Base-by-base conservation (phyloP, 495 filamentous ascomycete species). In the Staphylotrichum longicolle region DNA sequence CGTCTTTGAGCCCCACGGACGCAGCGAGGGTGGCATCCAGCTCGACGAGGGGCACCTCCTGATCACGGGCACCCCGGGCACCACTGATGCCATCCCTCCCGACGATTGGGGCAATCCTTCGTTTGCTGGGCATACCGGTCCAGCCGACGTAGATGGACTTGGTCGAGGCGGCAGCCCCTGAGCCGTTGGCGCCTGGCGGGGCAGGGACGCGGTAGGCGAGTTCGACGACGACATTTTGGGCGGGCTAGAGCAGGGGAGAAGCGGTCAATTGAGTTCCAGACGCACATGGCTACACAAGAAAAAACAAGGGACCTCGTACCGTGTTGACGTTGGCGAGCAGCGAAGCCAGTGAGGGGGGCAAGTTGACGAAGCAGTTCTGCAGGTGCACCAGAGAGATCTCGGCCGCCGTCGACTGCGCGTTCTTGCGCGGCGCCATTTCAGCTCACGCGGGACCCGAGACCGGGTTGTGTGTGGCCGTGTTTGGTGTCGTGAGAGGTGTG, bases 141-240 rank as follows among this genome's bases (percentile, higher is more conserved):
- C 95, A 98, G 67, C 94, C 94, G 49, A 94, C 78, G 65, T 86
- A 96, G 65, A 92, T 82, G 56, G 90, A 92, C 65, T 80, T 88
- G 33, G 78, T 73, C 51, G 79, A 67, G 12, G 70, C 39, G 39
- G 63, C 71, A 74, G 62, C 51, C 20, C 63, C 64, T 27, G 51
- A 20, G 54, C 76, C 77, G 60, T 71, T 78, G 62, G 71, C 46
- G 57, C 77, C 66, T 55, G 69, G 63, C 6, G 72, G 58, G 42
- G 68, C 50, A 39, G 75, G 74, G 14, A 79, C 73, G 55, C 83
- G 82, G 70, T 85, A 90, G 67, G 80, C 86, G 46, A 98, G 81
- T 73, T 98, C 94, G 72, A 98, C 88, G 61, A 98, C 83, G 65
- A 97, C 90, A 89, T 97, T 96, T 74, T 98, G 94, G 40, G 89